Evolutionary conservation across 305 asterid genomes (phyloP), one percentile per base, ranked within the genome.

Genomic region (Plantago rigida): DNA sequence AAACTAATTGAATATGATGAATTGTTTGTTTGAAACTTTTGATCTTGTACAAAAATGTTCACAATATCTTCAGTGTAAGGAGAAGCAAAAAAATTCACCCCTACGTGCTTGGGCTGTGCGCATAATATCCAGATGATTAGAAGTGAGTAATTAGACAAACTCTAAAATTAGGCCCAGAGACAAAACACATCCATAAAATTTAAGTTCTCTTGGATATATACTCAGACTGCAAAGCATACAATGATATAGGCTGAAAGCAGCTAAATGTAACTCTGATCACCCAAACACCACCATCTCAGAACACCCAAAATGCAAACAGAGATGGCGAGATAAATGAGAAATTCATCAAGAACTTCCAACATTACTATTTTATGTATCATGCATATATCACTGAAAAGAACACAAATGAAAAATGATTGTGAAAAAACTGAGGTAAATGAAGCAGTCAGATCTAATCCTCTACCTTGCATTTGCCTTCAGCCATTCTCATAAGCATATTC

Each of bases 381-480:
- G 13, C 46, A 9, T 5, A 31, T 41, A 41, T 41, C 46, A 41
- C 12, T 9, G 46, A 9, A 41, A 41, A 9, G 26, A 31, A 31
- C 39, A 41, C 12, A 9, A 41, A 41, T 9, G 46, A 9, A 9
- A 41, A 9, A 0, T 9, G 42, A 36, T 7, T 5, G 13, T 1
- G 10, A 9, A 41, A 9, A 41, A 41, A 41, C 12, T 41, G 13
- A 8, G 46, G 46, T 41, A 9, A 41, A 41, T 41, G 46, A 9
- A 41, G 13, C 13, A 41, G 46, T 11, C 13, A 41, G 6, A 17
- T 50, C 31, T 3, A 48, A 13, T 12, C 62, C 52, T 69, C 44
- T 79, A 89, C 99, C 97, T 92, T 92, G 91, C 99, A 92, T 63
- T 81, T 82, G 60, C 99, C 97, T 79, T 86, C 99, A 56, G 99